Evolutionary conservation across 345 rosid genomes (phyloP).

Genomic region (Salix koriyanagi): DNA sequence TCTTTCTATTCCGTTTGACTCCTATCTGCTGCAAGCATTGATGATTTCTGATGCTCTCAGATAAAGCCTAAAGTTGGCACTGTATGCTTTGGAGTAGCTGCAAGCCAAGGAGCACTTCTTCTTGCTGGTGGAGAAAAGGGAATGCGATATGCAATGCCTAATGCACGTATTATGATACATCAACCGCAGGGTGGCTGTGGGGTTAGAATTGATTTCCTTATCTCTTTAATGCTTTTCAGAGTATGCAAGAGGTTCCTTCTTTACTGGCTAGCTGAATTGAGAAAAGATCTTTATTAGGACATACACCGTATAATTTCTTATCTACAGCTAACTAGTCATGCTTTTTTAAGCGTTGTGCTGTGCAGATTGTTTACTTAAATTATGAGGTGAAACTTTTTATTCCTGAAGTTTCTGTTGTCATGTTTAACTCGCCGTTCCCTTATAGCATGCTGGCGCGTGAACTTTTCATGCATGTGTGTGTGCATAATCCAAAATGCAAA

Average conservation of each 20-base stretch:
- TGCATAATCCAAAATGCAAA: not conserved
- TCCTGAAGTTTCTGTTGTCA: not conserved
- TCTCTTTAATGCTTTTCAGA: constrained; percentile 4
- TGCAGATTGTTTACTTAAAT: not conserved
- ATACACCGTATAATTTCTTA: not conserved
- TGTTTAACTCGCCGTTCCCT: not conserved
- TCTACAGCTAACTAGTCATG: not conserved
- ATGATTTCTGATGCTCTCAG: constrained; percentile 33
- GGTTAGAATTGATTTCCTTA: constrained; percentile 37
- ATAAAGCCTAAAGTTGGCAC: constrained; percentile 95
- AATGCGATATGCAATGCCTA: constrained; percentile 95
- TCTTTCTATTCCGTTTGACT: not conserved
- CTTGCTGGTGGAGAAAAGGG: constrained; percentile 97
- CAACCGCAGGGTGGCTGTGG: constrained; percentile 93
- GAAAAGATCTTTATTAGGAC: not conserved
- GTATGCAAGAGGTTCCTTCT: not conserved
- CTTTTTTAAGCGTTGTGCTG: not conserved
- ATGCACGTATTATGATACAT: constrained; percentile 88
- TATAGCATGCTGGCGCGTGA: not conserved
- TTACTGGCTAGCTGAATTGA: not conserved
- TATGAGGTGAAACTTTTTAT: not conserved
- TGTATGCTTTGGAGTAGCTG: constrained; percentile 90
- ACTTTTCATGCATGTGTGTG: not conserved
- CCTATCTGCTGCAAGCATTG: not conserved
- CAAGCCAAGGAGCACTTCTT: constrained; percentile 90